Base-by-base conservation (phyloP, 2,329 filamentous ascomycete species). In the Thelonectria olida region DNA sequence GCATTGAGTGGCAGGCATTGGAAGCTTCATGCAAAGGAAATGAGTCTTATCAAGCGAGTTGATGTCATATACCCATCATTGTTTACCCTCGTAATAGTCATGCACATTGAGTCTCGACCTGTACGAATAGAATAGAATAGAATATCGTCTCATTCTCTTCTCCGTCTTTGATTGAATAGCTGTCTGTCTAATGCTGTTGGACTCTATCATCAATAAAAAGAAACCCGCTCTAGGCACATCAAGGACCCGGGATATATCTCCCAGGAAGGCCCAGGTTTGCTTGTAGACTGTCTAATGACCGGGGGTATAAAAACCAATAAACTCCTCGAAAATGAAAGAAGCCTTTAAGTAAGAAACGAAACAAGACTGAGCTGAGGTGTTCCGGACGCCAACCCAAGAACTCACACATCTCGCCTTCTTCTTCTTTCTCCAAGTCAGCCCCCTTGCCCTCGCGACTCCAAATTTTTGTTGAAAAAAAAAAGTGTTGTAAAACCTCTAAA, bases 201-300 rank as follows among this genome's bases (percentile, higher is more conserved):
- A 66, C 34, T 68, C 67, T 69, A 72, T 70, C 66, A 15, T 25
- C 8, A 45, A 45, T 25, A 25, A 68, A 68, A 25, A 55, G 59
- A 70, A 68, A 68, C 69, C 69, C 69, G 68, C 67, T 72, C 69
- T 72, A 69, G 63, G 65, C 68, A 54, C 51, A 47, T 63, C 41
- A 7, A 31, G 59, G 63, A 61, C 63, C 63, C 54, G 65, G 47
- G 66, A 64, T 60, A 38, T 44, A 31, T 39, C 61, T 60, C 63
- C 67, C 69, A 59, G 38, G 54, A 41, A 34, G 50, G 41, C 53
- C 53, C 69, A 62, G 49, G 22, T 42, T 63, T 59, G 67, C 68
- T 59, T 49, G 62, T 69, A 58, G 54, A 71, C 62, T 72, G 67
- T 72, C 70, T 72, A 72, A 68, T 71, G 72, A 69, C 70, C 69